Evolutionary conservation across 2,329 filamentous ascomycete genomes (phyloP).

Genomic region (Hypomyces perniciosus): DNA sequence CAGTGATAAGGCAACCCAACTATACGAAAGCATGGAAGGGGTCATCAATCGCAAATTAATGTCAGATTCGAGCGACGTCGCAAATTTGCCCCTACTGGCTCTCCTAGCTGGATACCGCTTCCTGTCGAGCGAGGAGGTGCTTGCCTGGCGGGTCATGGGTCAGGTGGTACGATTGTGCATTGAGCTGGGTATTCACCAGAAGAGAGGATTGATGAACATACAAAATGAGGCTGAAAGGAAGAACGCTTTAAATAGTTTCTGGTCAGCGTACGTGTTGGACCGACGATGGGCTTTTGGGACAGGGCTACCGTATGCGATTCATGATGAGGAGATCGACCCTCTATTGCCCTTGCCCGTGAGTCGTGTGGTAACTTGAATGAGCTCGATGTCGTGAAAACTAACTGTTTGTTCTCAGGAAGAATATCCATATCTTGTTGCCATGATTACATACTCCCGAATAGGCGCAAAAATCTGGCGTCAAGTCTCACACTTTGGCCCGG

Average conservation of each 20-base stretch:
- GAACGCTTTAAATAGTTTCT: conserved; percentile 69
- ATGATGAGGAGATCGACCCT: conserved; percentile 80
- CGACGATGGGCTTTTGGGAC: conserved; percentile 86
- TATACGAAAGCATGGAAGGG: conserved; percentile 72
- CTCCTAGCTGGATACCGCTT: conserved; percentile 66
- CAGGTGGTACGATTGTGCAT: conserved; percentile 73
- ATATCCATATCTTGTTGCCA: conserved; percentile 68
- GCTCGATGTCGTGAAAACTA: conserved; percentile 8
- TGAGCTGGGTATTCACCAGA: conserved; percentile 76
- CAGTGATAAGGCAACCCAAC: conserved; percentile 63
- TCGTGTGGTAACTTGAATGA: conserved; percentile 1
- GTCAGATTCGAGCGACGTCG: conserved; percentile 43
- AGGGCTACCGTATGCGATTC: conserved; percentile 76
- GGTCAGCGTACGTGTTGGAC: conserved; percentile 81
- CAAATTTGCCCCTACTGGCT: conserved; percentile 45
- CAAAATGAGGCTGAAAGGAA: conserved; percentile 61
- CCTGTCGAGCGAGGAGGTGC: conserved; percentile 75
- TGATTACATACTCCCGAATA: conserved; percentile 79
- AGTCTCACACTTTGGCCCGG: conserved; percentile 61
- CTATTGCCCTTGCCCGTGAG: conserved; percentile 72
- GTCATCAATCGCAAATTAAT: conserved; percentile 61
- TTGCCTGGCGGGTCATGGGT: conserved; percentile 83
- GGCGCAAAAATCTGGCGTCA: conserved; percentile 83
- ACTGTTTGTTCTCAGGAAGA: conserved; percentile 35
- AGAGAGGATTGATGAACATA: conserved; percentile 66